phyloP scores from a whole-genome alignment of 352 stramenopile genomes.

The Phytophthora agathidicida region DNA sequence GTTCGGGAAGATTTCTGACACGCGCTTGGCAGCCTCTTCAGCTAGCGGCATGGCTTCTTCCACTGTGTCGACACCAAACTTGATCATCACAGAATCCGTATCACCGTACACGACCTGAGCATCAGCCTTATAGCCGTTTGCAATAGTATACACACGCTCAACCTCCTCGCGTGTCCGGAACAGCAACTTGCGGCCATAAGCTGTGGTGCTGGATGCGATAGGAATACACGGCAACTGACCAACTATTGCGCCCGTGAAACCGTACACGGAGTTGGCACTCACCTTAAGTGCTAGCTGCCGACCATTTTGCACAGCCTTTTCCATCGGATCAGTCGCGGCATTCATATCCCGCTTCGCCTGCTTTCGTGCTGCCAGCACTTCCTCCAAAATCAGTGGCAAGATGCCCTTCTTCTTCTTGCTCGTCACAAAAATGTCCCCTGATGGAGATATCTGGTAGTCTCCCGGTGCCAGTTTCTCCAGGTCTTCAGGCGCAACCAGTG shows the following conservation, averaged over 20 bases:
- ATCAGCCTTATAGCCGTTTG: slow-evolving; percentile 93
- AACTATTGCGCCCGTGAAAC: slow-evolving; percentile 99
- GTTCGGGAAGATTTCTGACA: slow-evolving; percentile 96
- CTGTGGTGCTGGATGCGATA: slow-evolving; percentile 98
- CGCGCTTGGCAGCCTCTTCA: slow-evolving; percentile 94
- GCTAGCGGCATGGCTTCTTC: slow-evolving; percentile 98
- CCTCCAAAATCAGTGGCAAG: slow-evolving; percentile 98
- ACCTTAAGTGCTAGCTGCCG: slow-evolving; percentile 97
- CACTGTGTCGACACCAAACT: slow-evolving; percentile 97
- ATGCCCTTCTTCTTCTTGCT: slow-evolving; percentile 97
- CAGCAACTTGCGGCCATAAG: slow-evolving; percentile 98
- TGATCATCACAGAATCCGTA: slow-evolving; percentile 99
- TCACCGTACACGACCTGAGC: slow-evolving; percentile 99
- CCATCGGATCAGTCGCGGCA: slow-evolving; percentile 97
- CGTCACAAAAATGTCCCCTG: slow-evolving; percentile 96
- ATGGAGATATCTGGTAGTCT: slow-evolving; percentile 94
- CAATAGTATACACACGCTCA: slow-evolving; percentile 95
- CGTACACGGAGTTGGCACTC: slow-evolving; percentile 99
- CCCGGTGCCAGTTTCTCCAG: slow-evolving; percentile 62
- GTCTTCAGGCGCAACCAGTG: slow-evolving; percentile 90
- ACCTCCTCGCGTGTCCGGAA: slow-evolving; percentile 97
- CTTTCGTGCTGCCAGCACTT: slow-evolving; percentile 97
- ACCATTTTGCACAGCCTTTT: slow-evolving; percentile 99
- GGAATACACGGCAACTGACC: slow-evolving; percentile 98
- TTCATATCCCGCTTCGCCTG: slow-evolving; percentile 99